Conservation (phyloP, 352 stramenopile genomes). For the Pythium volutum region DNA sequence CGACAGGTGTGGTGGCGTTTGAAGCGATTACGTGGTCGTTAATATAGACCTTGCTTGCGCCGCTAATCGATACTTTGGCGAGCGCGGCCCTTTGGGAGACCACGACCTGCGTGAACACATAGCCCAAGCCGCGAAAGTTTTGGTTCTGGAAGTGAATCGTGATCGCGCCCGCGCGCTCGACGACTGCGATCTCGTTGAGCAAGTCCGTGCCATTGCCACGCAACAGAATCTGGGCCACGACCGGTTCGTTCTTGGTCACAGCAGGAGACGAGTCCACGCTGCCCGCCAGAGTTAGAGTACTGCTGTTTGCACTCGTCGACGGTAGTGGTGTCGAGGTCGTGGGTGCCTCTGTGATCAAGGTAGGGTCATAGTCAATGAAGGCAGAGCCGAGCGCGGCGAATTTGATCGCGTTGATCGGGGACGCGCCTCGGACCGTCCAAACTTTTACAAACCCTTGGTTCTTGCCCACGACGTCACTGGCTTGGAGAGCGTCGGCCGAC, state of each 20-base stretch:
- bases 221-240: constrained; percentile 51
- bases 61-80: constrained; percentile 37
- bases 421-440: constrained; percentile 14
- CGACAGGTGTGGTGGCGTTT: neutral
- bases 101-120: constrained; percentile 51
- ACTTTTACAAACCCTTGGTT: constrained; percentile 21
- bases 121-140: constrained; percentile 39
- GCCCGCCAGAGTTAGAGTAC: too few species aligned
- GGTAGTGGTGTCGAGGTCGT: too few species aligned
- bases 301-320: too few species aligned
- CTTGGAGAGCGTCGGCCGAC: constrained; percentile 6
- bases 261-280: constrained; percentile 18
- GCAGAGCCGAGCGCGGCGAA: constrained; percentile 11
- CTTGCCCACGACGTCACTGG: constrained; percentile 2
- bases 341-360: too few species aligned
- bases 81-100: constrained; percentile 32
- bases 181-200: constrained; percentile 39
- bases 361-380: constrained; percentile 26
- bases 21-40: constrained; percentile 21
- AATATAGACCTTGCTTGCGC: constrained; percentile 41
- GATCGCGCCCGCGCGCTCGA: constrained; percentile 35
- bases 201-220: constrained; percentile 51
- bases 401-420: constrained; percentile 5
- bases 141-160: constrained; percentile 52
- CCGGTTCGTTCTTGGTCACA: neutral